Percentiles rank a stretch among this genome's conserved stretches.
These are phyloP conservation scores for Dipteronia dyeriana DNA, from an alignment of 345 rosid species.

Conservation along the genomic window DNA sequence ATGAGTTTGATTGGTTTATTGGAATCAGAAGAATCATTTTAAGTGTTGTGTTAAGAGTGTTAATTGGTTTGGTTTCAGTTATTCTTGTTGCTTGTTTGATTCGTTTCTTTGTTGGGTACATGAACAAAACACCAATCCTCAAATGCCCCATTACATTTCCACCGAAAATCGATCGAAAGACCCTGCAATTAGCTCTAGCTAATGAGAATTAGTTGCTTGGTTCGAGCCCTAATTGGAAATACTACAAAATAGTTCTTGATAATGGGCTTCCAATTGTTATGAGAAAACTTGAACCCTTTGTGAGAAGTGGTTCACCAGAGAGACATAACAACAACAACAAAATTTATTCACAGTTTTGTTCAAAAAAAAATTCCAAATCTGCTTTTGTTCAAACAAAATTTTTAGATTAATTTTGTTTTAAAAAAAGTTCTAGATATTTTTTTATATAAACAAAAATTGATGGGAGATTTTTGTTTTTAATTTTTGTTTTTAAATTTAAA, in stretches of 20 bases:
- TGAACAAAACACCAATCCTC: conserved; percentile 79
- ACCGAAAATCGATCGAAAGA: conserved; percentile 66
- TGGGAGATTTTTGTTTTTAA: no score
- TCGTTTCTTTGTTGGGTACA: conserved; percentile 54
- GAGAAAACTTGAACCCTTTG: conserved; percentile 68
- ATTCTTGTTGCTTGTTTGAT: conserved; percentile 56
- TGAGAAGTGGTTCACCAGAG: conserved; percentile 51
- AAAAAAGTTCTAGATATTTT: no score
- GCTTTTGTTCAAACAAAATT: no score
- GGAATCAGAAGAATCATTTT: conserved; percentile 54
- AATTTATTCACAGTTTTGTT: no score
- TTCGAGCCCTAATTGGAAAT: conserved; percentile 72
- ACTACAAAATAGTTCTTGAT: conserved; percentile 74
- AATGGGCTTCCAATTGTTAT: conserved; percentile 73
- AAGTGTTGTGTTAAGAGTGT: conserved; percentile 55
- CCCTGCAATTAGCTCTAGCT: conserved; percentile 70
- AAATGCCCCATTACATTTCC: conserved; percentile 92
- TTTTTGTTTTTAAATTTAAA: no score
- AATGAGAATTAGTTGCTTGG: conserved; percentile 70
- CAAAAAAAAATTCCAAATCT: no score
- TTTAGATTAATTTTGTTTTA: no score
- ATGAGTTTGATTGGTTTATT: no score
- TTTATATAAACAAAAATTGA: no score
- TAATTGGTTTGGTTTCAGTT: conserved; percentile 63
- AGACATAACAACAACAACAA: conserved; percentile 30